Percentiles rank a stretch among this genome's conserved stretches.
phyloP scores from a whole-genome alignment of 129 eudicot species.

The Tagetes patula region DNA sequence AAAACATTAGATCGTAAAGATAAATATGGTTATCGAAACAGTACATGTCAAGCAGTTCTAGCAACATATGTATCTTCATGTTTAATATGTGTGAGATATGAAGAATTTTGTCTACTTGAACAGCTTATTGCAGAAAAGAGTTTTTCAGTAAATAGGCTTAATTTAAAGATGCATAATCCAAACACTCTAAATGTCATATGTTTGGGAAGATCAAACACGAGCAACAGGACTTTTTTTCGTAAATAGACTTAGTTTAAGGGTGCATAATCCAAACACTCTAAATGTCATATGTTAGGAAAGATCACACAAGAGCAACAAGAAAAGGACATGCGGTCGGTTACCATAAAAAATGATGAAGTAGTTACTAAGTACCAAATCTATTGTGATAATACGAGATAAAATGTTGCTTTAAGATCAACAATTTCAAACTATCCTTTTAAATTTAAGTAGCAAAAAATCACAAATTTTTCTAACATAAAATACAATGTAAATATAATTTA shows the following conservation, averaged over 20 bases:
- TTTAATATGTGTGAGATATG: neutral
- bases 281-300: neutral
- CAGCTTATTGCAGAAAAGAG: neutral
- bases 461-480: neutral
- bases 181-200: neutral
- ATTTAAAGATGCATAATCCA: neutral
- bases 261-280: neutral
- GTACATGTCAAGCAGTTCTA: constrained; percentile 12
- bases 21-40: neutral
- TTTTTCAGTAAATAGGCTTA: neutral
- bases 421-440: neutral
- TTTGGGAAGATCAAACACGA: neutral
- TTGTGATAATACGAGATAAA: neutral
- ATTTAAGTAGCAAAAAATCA: neutral
- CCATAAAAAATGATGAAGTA: neutral
- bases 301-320: neutral
- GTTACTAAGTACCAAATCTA: neutral
- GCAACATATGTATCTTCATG: neutral
- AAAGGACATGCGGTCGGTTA: neutral
- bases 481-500: neutral
- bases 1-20: neutral
- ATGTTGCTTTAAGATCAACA: neutral
- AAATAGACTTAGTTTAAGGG: neutral
- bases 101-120: constrained; percentile 3
- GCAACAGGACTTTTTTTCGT: neutral